These are phyloP conservation scores for Arachnomyces sp. DNA, from an alignment of 2,329 filamentous ascomycete genomes.

Conservation along the genomic window DNA sequence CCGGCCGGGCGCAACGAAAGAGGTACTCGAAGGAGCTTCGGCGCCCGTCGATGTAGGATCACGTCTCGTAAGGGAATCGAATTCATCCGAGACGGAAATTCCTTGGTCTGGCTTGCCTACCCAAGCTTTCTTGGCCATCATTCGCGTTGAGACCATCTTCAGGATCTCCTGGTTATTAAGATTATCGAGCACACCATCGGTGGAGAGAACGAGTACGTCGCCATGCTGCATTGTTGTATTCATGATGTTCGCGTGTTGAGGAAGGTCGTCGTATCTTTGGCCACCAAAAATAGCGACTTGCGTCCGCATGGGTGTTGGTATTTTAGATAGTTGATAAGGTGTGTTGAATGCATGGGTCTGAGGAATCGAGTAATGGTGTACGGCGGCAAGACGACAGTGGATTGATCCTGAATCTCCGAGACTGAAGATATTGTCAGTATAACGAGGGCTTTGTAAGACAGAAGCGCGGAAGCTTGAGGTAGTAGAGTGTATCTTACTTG, in stretches of 20 bases:
- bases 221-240: slow-evolving; percentile 73
- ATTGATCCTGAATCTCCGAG: slow-evolving; percentile 92
- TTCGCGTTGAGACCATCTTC: slow-evolving; percentile 64
- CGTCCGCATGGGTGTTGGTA: slow-evolving; percentile 68
- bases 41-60: slow-evolving; percentile 22
- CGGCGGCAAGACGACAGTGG: slow-evolving; percentile 73
- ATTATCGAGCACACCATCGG: slow-evolving; percentile 94
- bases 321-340: slow-evolving; percentile 84
- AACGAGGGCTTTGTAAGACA: background rate
- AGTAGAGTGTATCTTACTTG: slow-evolving; percentile 48
- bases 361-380: slow-evolving; percentile 71
- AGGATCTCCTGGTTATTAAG: slow-evolving; percentile 85
- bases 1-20: slow-evolving; percentile 2
- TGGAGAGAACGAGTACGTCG: slow-evolving; percentile 87
- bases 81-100: slow-evolving; percentile 54
- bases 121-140: slow-evolving; percentile 71
- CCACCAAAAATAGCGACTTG: slow-evolving; percentile 80
- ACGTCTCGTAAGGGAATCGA: slow-evolving; percentile 46
- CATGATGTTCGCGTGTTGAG: slow-evolving; percentile 72
- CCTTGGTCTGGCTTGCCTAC: slow-evolving; percentile 50
- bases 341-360: slow-evolving; percentile 98
- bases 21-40: slow-evolving; percentile 5
- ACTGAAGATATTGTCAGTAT: slow-evolving; percentile 23
- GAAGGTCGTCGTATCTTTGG: slow-evolving; percentile 69
- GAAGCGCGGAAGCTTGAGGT: background rate